phyloP scores from a whole-genome alignment of 306 rosid species.

The Alnus rubra region DNA sequence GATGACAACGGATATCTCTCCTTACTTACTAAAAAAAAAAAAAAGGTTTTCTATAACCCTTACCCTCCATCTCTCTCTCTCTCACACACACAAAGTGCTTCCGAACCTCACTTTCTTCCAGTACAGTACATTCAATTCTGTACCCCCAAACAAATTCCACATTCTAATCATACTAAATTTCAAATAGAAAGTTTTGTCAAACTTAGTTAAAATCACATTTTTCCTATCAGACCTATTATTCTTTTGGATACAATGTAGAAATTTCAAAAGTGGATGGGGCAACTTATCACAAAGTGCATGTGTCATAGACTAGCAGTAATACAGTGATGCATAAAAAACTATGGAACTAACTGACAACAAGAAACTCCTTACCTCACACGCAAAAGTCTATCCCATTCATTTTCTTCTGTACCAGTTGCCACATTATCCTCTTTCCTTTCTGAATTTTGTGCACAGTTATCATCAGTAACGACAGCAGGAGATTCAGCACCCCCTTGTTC shows the following conservation, averaged over 20 bases:
- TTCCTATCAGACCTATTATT: not conserved
- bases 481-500: slow-evolving; percentile 83
- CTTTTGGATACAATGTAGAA: not conserved
- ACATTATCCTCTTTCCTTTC: slow-evolving; percentile 78
- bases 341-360: slow-evolving; percentile 8
- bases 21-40: too few relatives aligned
- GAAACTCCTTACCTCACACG: slow-evolving; percentile 71
- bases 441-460: slow-evolving; percentile 51
- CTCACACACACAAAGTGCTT: not conserved
- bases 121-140: too few relatives aligned
- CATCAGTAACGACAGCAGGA: slow-evolving; percentile 63
- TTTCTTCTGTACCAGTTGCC: slow-evolving; percentile 66
- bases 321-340: not conserved
- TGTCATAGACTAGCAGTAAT: not conserved
- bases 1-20: too few relatives aligned
- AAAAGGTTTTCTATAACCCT: not conserved
- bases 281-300: not conserved
- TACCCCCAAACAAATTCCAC: too few relatives aligned
- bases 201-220: not conserved
- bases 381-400: slow-evolving; percentile 94
- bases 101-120: not conserved
- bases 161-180: not conserved
- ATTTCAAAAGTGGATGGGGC: not conserved
- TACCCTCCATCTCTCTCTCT: not conserved
- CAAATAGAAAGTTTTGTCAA: not conserved